Percentiles rank a stretch among this genome's conserved stretches.
phyloP scores from a whole-genome alignment of 2,329 filamentous ascomycete genomes.

The Rosellinia necatrix region DNA sequence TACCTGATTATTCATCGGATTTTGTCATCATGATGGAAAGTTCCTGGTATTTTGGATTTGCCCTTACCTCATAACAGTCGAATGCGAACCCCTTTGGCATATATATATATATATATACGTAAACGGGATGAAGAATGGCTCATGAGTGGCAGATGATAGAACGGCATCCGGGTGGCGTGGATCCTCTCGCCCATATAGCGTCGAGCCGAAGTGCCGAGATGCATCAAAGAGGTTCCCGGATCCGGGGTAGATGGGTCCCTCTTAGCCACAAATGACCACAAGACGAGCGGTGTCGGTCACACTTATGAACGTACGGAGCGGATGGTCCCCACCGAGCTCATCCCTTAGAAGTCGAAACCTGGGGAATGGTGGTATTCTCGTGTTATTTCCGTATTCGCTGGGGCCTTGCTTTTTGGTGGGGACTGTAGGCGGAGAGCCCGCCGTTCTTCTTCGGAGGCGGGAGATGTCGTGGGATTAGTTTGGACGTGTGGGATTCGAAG shows the following conservation, averaged over 20 bases:
- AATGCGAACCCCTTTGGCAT: neutral
- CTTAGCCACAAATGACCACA: constrained; percentile 7
- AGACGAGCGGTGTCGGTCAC: neutral
- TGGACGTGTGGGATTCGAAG: too few species aligned
- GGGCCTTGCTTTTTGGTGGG: neutral
- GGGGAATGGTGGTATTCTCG: constrained; percentile 18
- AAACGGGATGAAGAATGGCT: neutral
- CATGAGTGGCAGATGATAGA: neutral
- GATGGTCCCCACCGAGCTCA: neutral
- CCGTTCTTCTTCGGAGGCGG: neutral
- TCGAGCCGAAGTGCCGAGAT: constrained; percentile 23
- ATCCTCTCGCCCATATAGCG: neutral
- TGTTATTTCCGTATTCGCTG: constrained; percentile 23
- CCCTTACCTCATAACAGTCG: neutral
- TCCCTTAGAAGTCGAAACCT: neutral
- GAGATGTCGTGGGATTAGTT: neutral
- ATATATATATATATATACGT: too few species aligned
- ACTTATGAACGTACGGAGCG: neutral
- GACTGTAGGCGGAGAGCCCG: neutral
- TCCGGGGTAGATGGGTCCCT: neutral
- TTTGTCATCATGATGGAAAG: too few species aligned
- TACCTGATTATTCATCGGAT: too few species aligned
- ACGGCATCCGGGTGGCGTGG: constrained; percentile 3
- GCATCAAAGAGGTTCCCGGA: neutral
- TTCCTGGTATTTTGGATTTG: neutral